These are phyloP conservation scores for Phialocephala sp. DNA, from an alignment of 2,329 filamentous ascomycete species.

Conservation along the genomic window DNA sequence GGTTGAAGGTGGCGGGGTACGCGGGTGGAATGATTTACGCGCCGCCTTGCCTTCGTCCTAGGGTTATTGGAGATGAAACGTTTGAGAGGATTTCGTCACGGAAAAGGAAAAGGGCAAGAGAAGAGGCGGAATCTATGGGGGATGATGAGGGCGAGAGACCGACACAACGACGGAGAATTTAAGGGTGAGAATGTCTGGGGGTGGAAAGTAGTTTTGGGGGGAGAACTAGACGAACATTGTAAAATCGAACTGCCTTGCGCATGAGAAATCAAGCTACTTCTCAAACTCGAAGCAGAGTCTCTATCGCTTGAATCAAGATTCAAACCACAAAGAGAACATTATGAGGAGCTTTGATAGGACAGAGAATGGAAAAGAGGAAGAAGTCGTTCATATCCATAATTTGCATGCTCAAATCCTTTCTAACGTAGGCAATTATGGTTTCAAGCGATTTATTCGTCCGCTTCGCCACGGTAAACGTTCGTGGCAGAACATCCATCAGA, in stretches of 20 bases:
- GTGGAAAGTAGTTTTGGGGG: neutral
- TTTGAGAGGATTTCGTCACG: too few relatives aligned
- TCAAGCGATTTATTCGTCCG: too few relatives aligned
- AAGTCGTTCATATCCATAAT: too few relatives aligned
- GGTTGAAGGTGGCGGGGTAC: neutral
- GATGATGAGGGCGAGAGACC: neutral
- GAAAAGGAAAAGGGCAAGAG: neutral
- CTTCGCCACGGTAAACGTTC: neutral
- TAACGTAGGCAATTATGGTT: too few relatives aligned
- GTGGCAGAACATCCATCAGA: neutral
- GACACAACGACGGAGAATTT: neutral
- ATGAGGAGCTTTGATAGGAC: too few relatives aligned
- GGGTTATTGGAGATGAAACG: too few relatives aligned
- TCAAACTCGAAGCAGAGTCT: too few relatives aligned
- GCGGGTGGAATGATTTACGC: neutral
- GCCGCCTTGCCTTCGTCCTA: neutral
- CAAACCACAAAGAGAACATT: too few relatives aligned
- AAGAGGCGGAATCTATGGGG: neutral
- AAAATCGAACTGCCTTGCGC: neutral
- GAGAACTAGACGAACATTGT: neutral
- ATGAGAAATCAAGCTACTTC: too few relatives aligned
- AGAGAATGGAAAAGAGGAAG: too few relatives aligned
- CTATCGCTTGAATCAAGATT: too few relatives aligned
- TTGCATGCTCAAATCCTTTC: too few relatives aligned
- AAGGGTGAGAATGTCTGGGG: neutral